Evolutionary conservation across 2,329 filamentous ascomycete genomes (phyloP), one percentile per base, ranked within the genome.

Genomic region (Botrytis hyacinthi): DNA sequence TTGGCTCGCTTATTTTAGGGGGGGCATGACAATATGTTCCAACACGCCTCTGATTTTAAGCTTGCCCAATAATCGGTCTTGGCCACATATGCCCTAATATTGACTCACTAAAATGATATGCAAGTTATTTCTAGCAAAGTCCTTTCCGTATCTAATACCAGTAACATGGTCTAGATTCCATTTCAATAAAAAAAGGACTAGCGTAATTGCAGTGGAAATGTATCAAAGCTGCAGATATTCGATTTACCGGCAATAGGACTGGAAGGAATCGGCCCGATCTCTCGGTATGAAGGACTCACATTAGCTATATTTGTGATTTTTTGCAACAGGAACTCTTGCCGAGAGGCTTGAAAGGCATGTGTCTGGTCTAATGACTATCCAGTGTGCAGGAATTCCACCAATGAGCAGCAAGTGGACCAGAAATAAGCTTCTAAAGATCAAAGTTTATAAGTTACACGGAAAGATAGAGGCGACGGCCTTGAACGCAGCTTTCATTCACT

Each of bases 1-100:
- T 14, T 54, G 46, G 32, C 46, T 68, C 65, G 65, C 46, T 68
- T 68, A 68, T 54, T 48, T 40, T 16, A 68, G 65, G 65, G 51
- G 63, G 46, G 14, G 14, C 7, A 20, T 14, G 4, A 48, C 12
- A n/a, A 26, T n/a, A 10, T 32, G 1, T 37, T 37, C 12, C 3
- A 35, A 12, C 44, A 48, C 12, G 18, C 7, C 29, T 66, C 16
- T 48, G 32, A 66, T 66, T 44, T 37, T 29, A 18, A 35, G 18
- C 40, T n/a, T n/a, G 22, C 26, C 60, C 35, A 62, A 62, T 26
- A n/a, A n/a, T n/a, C 7, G 5, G 14, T 40, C 35, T n/a, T 62
- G 6, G 9, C 14, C 7, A 18, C 7, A n/a, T 9, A 18, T 40
- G 22, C 22, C 26, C 20, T 18, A 42, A n/a, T 9, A 1, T 18